Percentiles rank a stretch among this genome's conserved stretches.
Conservation (phyloP, 176 grass and related monocot genomes). For the Puya raimondii region DNA sequence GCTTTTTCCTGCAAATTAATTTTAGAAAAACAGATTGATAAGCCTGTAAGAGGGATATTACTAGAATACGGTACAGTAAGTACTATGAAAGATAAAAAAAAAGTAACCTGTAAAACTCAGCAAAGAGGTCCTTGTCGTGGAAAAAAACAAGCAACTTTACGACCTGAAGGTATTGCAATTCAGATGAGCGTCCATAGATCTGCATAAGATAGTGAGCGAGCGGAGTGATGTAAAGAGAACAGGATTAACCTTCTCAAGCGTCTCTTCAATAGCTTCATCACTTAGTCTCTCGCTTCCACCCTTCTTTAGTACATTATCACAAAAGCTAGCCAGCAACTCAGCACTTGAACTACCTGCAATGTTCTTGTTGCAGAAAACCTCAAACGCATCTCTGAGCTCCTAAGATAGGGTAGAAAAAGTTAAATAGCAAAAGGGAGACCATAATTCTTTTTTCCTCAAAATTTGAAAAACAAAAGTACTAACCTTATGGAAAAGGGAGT, state of each 20-base stretch:
- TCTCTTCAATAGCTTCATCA: conserved; percentile 38
- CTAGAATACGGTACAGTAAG: too few relatives aligned
- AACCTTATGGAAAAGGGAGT: conserved; percentile 27
- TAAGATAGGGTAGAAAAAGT: neutral
- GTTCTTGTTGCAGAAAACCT: conserved; percentile 33
- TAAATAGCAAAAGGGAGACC: neutral
- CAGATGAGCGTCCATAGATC: too few relatives aligned
- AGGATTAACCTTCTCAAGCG: conserved; percentile 25
- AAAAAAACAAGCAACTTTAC: conserved; percentile 33
- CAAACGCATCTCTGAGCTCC: conserved; percentile 34
- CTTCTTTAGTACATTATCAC: conserved; percentile 34
- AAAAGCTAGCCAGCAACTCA: conserved; percentile 29
- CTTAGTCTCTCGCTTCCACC: conserved; percentile 30
- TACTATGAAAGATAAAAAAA: too few relatives aligned
- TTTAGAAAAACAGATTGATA: conserved; percentile 1
- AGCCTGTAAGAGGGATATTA: too few relatives aligned
- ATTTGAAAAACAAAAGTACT: neutral
- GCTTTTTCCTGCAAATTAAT: conserved; percentile 70
- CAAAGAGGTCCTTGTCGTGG: conserved; percentile 39
- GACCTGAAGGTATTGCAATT: conserved; percentile 13
- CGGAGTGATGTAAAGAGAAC: neutral
- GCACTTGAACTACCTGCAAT: conserved; percentile 29
- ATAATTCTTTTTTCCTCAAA: neutral
- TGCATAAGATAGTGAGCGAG: too few relatives aligned
- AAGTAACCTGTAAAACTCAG: conserved; percentile 37